phyloP scores from a whole-genome alignment of 176 grass and related monocot species.

The Panicum miliaceum region DNA sequence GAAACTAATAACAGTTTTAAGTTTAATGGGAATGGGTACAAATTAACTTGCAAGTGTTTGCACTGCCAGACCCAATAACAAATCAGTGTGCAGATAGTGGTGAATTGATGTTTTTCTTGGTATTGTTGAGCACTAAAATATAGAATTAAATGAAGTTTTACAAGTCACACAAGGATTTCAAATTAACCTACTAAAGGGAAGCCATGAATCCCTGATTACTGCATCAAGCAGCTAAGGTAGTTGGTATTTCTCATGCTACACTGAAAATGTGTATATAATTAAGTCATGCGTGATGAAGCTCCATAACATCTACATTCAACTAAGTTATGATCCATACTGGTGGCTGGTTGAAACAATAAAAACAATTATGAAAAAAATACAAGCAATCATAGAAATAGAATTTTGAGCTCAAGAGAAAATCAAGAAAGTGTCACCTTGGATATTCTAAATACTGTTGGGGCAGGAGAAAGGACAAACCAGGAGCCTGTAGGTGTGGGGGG shows the following conservation, averaged over 20 bases:
- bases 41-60: constrained; percentile 11
- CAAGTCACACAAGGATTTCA: neutral
- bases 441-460: constrained; percentile 83
- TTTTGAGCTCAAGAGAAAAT: constrained; percentile 1
- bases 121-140: neutral
- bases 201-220: neutral
- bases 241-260: constrained; percentile 9
- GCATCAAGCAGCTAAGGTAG: constrained; percentile 8
- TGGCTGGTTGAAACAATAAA: neutral
- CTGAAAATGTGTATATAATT: constrained; percentile 7
- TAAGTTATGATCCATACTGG: constrained; percentile 23
- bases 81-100: neutral
- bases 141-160: constrained; percentile 1
- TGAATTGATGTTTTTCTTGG: constrained; percentile 1
- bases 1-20: neutral
- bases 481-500: no score
- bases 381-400: neutral
- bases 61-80: neutral
- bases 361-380: neutral
- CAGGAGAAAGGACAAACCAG: constrained; percentile 89
- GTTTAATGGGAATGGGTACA: neutral
- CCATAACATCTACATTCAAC: neutral
- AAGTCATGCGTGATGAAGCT: constrained; percentile 1
- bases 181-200: neutral
- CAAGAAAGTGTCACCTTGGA: constrained; percentile 69